Evolutionary conservation across 2,329 filamentous ascomycete species (phyloP), one percentile per base, ranked within the genome.

Genomic region (Colletotrichum liriopes): DNA sequence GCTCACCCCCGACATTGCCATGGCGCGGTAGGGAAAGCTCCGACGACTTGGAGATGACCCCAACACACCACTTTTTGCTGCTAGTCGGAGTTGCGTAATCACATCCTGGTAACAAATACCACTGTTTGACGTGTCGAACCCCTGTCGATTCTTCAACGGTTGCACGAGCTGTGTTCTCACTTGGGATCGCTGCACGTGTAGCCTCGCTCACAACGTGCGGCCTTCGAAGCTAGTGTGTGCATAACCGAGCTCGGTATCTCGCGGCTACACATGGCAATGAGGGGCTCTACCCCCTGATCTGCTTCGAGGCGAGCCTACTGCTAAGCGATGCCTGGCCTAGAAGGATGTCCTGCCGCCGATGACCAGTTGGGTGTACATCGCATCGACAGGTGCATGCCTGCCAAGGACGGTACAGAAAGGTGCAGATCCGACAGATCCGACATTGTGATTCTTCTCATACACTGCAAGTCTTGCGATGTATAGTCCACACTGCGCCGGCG

Each of bases 11-110:
- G 6, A 64, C n/a, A 14, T 29, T 43, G 29, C 9, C 35, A 45
- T 52, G 43, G 20, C 32, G 61, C 41, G 49, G 47, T 32, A 29
- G n/a, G 32, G 6, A 45, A 41, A 56, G 39, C 58, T 51, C 51
- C 64, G 56, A 32, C 65, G 23, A 51, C 41, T 59, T 65, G 43
- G 61, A 60, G 49, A 55, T 41, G 26, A 23, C 47, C 45, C 55
- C 59, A 45, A 23, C 52, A 64, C 69, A 64, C 59, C 66, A 59
- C 41, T 45, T 41, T 16, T 47, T 18, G 18, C 43, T 26, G 23
- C 23, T 70, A 60, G 59, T n/a, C n/a, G 9, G 11, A 35, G 29
- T 65, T 45, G 65, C 65, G 47, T 55, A 37, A 64, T 47, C 54
- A 3, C 39, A 64, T 29, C 65, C 70, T 29, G 37, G 69, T 9